Base-by-base conservation (phyloP, 345 rosid genomes). In the Triadica sebifera region DNA sequence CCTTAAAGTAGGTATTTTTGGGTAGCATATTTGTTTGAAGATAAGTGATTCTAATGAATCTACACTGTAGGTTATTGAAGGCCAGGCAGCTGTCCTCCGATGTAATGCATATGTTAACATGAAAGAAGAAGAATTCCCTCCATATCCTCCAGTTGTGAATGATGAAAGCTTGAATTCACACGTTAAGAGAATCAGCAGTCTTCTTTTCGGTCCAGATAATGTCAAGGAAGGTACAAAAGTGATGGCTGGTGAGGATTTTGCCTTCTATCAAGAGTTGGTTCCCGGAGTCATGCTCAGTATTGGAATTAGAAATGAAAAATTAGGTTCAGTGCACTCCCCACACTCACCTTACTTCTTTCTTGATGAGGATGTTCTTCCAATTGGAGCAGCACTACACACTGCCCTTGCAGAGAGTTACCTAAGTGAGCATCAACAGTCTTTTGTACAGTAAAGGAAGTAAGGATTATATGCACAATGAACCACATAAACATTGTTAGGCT, bases 181-280 rank as follows among this genome's bases (percentile, higher is more conserved):
- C 37, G 88, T 86, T 6, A 80, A 85, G 69, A 87, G 76, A 59
- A 89, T 90, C 20, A 85, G 86, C 39, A 73, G 73, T 62, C 84
- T 77, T 71, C 73, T 90, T 81, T 80, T 92, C 57, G 97, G 96
- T 66, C 81, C 87, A 0, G 86, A 86, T 81, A 88, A 86, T 43
- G 86, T 87, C 8, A 78, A 65, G 79, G 77, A 34, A 22, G 85
- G 77, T 34, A 8, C 59, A 12, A 92, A 84, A 75, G 69, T 86
- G 45, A 86, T 92, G 93, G 97, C 89, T 0, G 97, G 97, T 4
- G 97, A 92, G 82, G 97, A 92, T 79, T 94, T 94, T 67, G 85
- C 94, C 51, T 90, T 92, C 81, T 92, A 88, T 75, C 94, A 88
- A 82, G 86, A 92, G 75, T 10, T 24, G 79, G 85, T 92, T 71